phyloP scores from a whole-genome alignment of 768 basidiomycete genomes.

The Cubamyces lactineus region DNA sequence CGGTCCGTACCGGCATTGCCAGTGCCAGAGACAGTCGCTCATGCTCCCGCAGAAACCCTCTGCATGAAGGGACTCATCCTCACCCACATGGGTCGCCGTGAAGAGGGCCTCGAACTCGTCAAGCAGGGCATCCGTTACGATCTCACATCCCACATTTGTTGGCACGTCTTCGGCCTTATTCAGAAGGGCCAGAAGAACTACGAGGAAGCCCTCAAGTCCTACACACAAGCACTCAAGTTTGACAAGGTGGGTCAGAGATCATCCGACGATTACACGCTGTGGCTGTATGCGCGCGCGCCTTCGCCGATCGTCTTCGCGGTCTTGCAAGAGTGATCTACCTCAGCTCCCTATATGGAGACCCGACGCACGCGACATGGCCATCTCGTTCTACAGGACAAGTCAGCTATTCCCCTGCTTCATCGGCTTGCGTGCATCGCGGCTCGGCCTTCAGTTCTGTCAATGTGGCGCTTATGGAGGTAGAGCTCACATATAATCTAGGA shows the following conservation, averaged over 20 bases:
- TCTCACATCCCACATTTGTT: constrained; percentile 89
- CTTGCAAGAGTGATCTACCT: not conserved
- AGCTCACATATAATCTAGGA: constrained; percentile 53
- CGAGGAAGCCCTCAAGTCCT: constrained; percentile 91
- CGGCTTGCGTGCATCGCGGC: no score
- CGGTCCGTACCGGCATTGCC: constrained; percentile 53
- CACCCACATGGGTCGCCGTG: constrained; percentile 77
- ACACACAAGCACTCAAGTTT: constrained; percentile 83
- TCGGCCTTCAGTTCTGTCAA: no score
- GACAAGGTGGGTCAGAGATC: constrained; percentile 65
- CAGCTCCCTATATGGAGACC: no score
- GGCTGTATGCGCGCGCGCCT: not conserved
- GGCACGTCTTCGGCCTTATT: constrained; percentile 97
- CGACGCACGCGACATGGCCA: no score
- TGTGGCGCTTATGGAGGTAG: no score
- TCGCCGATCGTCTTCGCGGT: not conserved
- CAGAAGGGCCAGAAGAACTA: constrained; percentile 95
- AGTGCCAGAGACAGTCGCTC: not conserved
- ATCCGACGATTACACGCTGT: not conserved
- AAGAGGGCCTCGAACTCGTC: constrained; percentile 81
- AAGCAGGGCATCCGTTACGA: constrained; percentile 84
- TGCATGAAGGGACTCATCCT: constrained; percentile 95
- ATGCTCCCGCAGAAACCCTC: constrained; percentile 69
- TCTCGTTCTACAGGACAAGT: no score
- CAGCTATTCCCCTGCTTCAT: no score